Percentiles rank a stretch among this genome's conserved stretches.
These are phyloP conservation scores for Linanthus parryae DNA, from an alignment of 148 eudicot species.

Conservation along the genomic window DNA sequence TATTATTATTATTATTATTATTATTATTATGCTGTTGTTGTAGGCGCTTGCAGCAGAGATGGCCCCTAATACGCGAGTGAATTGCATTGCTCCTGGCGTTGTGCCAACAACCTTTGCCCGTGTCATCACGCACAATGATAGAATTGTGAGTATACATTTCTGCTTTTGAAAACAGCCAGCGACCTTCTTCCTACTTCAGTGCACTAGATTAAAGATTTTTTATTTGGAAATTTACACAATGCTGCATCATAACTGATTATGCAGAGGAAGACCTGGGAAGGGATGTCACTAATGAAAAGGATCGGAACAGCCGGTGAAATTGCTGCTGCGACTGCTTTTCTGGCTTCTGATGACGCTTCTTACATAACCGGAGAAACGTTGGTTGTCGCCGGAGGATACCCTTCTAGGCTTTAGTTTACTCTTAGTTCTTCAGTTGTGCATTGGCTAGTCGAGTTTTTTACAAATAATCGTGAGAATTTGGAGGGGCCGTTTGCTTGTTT, in stretches of 20 bases:
- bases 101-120: conserved; percentile 70
- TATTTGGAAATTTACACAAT: too few relatives aligned
- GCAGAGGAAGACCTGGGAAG: conserved; percentile 57
- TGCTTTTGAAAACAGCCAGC: too few relatives aligned
- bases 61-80: conserved; percentile 84
- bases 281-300: conserved; percentile 46
- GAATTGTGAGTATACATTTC: conserved; percentile 35
- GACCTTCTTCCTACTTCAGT: too few relatives aligned
- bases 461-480: too few relatives aligned
- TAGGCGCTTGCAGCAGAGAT: too few relatives aligned
- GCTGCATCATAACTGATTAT: too few relatives aligned
- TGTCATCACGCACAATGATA: conserved; percentile 35
- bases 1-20: too few relatives aligned
- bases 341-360: conserved; percentile 88
- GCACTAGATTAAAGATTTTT: too few relatives aligned
- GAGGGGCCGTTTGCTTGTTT: too few relatives aligned
- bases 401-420: conserved; percentile 54
- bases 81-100: conserved; percentile 83
- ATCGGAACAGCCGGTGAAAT: conserved; percentile 84
- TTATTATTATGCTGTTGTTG: too few relatives aligned
- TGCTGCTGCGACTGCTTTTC: conserved; percentile 76
- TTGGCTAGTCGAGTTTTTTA: too few relatives aligned
- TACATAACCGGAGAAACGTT: conserved; percentile 87
- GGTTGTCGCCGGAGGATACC: conserved; percentile 74
- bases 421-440: too few relatives aligned